Conservation (phyloP, 768 basidiomycete species). For the Kwoniella mangroviensis region DNA sequence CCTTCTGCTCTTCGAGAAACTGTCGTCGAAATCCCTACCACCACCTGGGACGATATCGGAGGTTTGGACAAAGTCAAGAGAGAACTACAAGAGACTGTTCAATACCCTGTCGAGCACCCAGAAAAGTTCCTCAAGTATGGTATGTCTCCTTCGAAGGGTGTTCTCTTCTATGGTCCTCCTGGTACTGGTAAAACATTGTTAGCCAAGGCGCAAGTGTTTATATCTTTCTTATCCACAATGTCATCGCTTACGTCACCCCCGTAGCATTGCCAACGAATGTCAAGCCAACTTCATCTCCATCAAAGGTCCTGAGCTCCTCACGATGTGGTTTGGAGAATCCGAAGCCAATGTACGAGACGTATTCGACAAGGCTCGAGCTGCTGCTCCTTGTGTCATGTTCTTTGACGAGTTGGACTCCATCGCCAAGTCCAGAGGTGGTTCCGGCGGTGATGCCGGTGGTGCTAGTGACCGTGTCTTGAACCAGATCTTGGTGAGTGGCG, state of each 20-base stretch:
- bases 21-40: conserved; percentile 97
- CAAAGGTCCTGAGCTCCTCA: conserved; percentile 98
- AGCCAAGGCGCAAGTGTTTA: conserved; percentile 80
- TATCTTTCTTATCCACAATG: not conserved
- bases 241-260: conserved; percentile 9
- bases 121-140: conserved; percentile 99
- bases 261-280: conserved; percentile 90
- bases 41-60: conserved; percentile 99
- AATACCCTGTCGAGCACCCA: conserved; percentile 99
- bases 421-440: conserved; percentile 88
- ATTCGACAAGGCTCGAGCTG: conserved; percentile 99
- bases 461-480: conserved; percentile 98
- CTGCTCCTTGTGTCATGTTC: conserved; percentile 99
- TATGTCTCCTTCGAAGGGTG: conserved; percentile 99
- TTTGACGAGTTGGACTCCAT: conserved; percentile 99
- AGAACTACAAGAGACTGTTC: conserved; percentile 98
- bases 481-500: conserved; percentile 55
- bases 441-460: conserved; percentile 83
- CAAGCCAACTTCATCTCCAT: conserved; percentile 99
- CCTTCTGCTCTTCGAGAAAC: conserved; percentile 99
- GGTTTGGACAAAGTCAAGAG: conserved; percentile 99
- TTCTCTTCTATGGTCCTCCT: conserved; percentile 98
- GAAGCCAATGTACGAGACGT: conserved; percentile 99
- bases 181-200: conserved; percentile 99
- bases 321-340: conserved; percentile 99